These are phyloP conservation scores for Saururus chinensis DNA, from an alignment of 164 flowering plant species.

Conservation along the genomic window DNA sequence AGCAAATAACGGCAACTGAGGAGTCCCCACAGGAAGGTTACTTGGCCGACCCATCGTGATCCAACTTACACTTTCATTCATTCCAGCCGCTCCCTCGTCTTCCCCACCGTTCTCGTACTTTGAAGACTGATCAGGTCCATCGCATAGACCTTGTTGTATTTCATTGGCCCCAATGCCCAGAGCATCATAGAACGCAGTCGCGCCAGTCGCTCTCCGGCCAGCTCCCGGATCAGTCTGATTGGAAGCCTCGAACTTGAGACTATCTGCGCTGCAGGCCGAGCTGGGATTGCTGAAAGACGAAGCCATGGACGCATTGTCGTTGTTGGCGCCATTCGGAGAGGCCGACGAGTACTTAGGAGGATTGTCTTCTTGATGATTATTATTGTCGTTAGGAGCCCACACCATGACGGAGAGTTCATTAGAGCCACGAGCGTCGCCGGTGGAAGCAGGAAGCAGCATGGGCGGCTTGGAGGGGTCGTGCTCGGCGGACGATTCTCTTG, in stretches of 20 bases:
- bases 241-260: background rate
- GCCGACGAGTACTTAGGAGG: background rate
- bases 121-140: background rate
- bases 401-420: background rate
- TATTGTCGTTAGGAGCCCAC: background rate
- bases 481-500: background rate
- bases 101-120: background rate
- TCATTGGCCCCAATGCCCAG: background rate
- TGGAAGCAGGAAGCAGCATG: background rate
- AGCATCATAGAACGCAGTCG: background rate
- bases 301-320: background rate
- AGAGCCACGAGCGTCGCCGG: background rate
- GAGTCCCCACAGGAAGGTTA: background rate
- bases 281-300: background rate
- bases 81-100: background rate
- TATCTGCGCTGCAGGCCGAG: background rate
- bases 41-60: background rate
- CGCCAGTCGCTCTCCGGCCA: background rate
- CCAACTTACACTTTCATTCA: background rate
- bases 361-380: too few species aligned
- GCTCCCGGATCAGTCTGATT: background rate
- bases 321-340: background rate
- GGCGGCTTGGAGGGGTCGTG: background rate
- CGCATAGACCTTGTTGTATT: background rate
- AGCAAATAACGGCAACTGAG: constrained; percentile 1